Base-by-base conservation (phyloP, 306 rosid genomes). In the Begonia peltatifolia region DNA sequence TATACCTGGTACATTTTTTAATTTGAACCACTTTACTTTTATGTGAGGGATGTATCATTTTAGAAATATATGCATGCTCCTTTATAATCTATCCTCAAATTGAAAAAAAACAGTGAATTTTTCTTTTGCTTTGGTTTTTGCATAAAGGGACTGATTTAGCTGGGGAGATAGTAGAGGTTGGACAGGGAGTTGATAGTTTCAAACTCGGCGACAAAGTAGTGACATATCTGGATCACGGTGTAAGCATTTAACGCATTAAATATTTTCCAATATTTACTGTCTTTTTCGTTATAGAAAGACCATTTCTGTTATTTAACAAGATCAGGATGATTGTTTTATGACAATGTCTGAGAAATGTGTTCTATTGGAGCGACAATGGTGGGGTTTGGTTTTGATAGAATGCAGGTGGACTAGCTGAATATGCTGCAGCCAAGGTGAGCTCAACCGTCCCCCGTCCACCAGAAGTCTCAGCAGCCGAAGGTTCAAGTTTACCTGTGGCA, bases 351-450 rank as follows among this genome's bases (percentile, higher is more conserved):
- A 17, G 18, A 17, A 17, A 17, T 17, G 18, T 17, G 18, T 17
- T 17, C 18, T 17, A 17, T 20, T 20, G 23, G 23, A 20, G 23
- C 38, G 8, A 6, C 38, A 30, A 30, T 30, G 38, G 38, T 30
- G 0, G 2, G 38, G 3, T 30, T 30, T 30, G 8, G 38, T 30
- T 30, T 30, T 30, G 38, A 30, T 30, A 87, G 94, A 64, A 13
- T 60, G 93, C 92, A 42, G 92, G 96, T 13, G 88, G 86, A 55
- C 68, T 87, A 41, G 96, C 85, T 0, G 94, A 87, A 62, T 84
- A 14, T 73, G 71, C 74, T 4, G 69, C 55, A 10, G 75, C 66
- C 14, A 79, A 69, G 42, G 92, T 79, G 67, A 71, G 59, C 22
- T 2, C 67, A 57, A 55, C 82, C 7, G 86, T 69, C 9, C 54